Conservation (phyloP, 805 yeast genomes). For the Cyberlindnera americana region DNA sequence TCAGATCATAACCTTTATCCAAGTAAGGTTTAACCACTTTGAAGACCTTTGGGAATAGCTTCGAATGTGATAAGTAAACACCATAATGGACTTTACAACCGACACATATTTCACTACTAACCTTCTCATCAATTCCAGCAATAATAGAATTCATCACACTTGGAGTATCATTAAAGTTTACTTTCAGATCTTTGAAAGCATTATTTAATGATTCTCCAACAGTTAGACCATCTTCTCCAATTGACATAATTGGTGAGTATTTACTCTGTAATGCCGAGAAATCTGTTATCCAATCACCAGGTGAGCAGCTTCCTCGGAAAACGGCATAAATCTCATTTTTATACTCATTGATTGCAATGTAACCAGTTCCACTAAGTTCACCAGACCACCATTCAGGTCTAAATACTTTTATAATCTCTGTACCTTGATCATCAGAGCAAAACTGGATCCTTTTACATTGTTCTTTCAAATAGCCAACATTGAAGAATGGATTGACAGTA, state of each 20-base stretch:
- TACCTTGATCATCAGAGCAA: conserved; percentile 1
- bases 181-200: background rate
- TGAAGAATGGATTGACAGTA: conserved; percentile 8
- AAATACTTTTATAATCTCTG: conserved; percentile 10
- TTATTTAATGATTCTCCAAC: background rate
- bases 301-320: conserved; percentile 62
- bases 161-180: background rate
- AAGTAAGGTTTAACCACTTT: conserved; percentile 31
- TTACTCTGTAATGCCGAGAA: conserved; percentile 42
- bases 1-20: conserved; percentile 44
- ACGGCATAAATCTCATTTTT: conserved; percentile 43
- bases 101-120: conserved; percentile 1
- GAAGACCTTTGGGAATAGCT: conserved; percentile 37
- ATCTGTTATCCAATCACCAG: conserved; percentile 62
- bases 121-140: background rate
- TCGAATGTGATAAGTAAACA: conserved; percentile 44
- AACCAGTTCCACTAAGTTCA: conserved; percentile 52
- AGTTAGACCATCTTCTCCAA: background rate
- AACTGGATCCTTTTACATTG: conserved; percentile 5
- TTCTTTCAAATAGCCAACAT: background rate
- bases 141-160: background rate
- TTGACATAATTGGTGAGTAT: conserved; percentile 41
- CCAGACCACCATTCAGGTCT: conserved; percentile 22
- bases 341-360: conserved; percentile 45
- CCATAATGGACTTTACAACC: conserved; percentile 63